Conservation (phyloP, 2,329 filamentous ascomycete genomes). For the Thyridium curvatum region DNA sequence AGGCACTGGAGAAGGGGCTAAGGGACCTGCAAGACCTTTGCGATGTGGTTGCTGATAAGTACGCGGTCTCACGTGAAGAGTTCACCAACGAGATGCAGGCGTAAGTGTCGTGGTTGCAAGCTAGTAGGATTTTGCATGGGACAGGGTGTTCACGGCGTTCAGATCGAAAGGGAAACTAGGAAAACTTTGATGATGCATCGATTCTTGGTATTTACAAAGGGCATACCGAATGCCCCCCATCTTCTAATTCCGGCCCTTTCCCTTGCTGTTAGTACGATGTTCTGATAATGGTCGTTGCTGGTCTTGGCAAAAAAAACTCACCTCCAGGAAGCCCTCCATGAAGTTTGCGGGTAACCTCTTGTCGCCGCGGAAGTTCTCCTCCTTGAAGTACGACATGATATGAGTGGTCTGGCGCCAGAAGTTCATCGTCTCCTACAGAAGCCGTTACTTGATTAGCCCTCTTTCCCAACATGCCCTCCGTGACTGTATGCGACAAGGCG, state of each 20-base stretch:
- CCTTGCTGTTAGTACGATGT: no score
- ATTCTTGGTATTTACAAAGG: no score
- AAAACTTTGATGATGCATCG: no score
- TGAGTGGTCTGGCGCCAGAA: constrained; percentile 98
- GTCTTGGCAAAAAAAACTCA: constrained; percentile 32
- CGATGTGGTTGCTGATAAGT: constrained; percentile 90
- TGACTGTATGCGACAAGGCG: neutral
- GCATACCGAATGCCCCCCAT: no score
- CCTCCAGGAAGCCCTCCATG: constrained; percentile 93
- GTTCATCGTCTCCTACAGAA: constrained; percentile 84
- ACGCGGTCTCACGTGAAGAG: constrained; percentile 59
- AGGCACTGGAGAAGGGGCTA: constrained; percentile 86
- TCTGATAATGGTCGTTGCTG: neutral
- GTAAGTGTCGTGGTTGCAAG: no score
- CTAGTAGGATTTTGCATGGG: no score
- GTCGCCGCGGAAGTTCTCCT: constrained; percentile 71
- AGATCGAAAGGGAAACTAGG: no score
- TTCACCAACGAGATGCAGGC: constrained; percentile 28
- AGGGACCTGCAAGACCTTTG: constrained; percentile 85
- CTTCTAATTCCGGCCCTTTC: no score
- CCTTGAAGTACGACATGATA: constrained; percentile 93
- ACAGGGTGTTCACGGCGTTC: no score
- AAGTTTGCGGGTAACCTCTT: constrained; percentile 80
- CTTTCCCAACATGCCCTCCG: neutral
- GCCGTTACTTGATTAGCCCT: neutral